Percentiles rank a stretch among this genome's conserved stretches.
Conservation (phyloP, 2,329 filamentous ascomycete species). For the Arthrocladium fulminans region DNA sequence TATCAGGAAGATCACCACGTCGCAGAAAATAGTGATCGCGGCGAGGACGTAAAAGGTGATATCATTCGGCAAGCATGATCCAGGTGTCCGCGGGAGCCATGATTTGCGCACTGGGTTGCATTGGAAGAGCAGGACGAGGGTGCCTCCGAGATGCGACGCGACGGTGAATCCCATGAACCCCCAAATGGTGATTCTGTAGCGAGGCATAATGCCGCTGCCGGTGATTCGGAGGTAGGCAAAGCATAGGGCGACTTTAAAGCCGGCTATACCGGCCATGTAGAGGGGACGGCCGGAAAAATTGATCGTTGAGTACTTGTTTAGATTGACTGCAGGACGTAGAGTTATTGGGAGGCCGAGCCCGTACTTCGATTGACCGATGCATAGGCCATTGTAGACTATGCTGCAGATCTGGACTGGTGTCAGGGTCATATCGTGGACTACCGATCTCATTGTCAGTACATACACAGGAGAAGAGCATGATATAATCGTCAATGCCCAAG, state of each 20-base stretch:
- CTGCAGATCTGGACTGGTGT: constrained; percentile 2
- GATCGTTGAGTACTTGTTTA: constrained; percentile 37
- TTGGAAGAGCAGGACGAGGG: constrained; percentile 43
- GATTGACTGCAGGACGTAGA: constrained; percentile 36
- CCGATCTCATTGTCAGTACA: background rate
- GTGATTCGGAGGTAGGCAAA: constrained; percentile 47
- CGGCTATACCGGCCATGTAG: constrained; percentile 48
- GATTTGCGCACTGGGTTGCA: constrained; percentile 43
- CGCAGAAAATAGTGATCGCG: constrained; percentile 44
- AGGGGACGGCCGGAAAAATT: constrained; percentile 48
- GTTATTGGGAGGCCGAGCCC: constrained; percentile 43
- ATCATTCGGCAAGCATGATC: constrained; percentile 39
- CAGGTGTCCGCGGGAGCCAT: constrained; percentile 36
- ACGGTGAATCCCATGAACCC: constrained; percentile 37
- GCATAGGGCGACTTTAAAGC: constrained; percentile 48
- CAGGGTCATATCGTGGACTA: background rate
- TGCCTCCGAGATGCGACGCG: constrained; percentile 41
- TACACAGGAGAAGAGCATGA: constrained; percentile 31
- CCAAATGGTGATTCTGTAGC: constrained; percentile 41
- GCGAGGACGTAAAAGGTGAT: constrained; percentile 46
- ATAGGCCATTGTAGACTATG: background rate
- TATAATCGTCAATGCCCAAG: constrained; percentile 42
- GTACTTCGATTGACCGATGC: constrained; percentile 42
- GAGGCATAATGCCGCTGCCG: constrained; percentile 38
- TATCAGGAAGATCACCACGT: constrained; percentile 42